Conservation (phyloP, 2,329 filamentous ascomycete species). For the Neofusicoccum ribis region DNA sequence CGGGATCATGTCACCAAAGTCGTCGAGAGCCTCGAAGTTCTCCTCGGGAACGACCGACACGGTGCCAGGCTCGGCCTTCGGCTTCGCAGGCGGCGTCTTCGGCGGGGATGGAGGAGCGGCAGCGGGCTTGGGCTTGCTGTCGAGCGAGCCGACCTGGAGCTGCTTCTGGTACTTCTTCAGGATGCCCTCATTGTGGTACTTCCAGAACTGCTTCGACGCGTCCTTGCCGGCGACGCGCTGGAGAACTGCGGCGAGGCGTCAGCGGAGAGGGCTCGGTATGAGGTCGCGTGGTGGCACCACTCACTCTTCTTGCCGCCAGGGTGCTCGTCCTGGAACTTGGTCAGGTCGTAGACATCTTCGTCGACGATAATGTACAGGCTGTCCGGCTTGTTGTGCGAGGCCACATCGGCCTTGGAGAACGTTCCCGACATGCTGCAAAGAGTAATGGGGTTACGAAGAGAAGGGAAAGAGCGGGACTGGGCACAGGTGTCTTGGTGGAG, state of each 20-base stretch:
- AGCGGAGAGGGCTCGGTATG: slow-evolving; percentile 20
- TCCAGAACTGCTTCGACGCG: slow-evolving; percentile 69
- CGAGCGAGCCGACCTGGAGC: slow-evolving; percentile 70
- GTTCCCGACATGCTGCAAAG: slow-evolving; percentile 72
- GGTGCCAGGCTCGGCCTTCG: slow-evolving; percentile 60
- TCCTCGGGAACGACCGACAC: slow-evolving; percentile 47
- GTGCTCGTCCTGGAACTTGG: slow-evolving; percentile 59
- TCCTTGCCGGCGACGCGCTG: slow-evolving; percentile 66
- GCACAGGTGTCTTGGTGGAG: not conserved
- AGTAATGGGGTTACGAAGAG: not conserved
- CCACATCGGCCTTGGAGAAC: slow-evolving; percentile 81
- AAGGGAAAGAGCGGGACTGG: not conserved
- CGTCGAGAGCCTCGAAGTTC: slow-evolving; percentile 66
- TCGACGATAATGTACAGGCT: slow-evolving; percentile 89
- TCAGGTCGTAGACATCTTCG: slow-evolving; percentile 93
- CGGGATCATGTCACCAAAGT: slow-evolving; percentile 82
- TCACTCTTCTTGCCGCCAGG: slow-evolving; percentile 71
- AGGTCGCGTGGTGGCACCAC: slow-evolving; percentile 25
- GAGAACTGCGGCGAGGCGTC: slow-evolving; percentile 50
- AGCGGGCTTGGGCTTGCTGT: slow-evolving; percentile 63
- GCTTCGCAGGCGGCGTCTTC: slow-evolving; percentile 51
- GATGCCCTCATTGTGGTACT: slow-evolving; percentile 62
- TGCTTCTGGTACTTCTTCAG: slow-evolving; percentile 63
- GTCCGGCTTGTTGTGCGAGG: slow-evolving; percentile 85
- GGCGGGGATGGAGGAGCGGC: slow-evolving; percentile 53